Conservation (phyloP, 495 filamentous ascomycete species). For the Penicillium cataractarum region DNA sequence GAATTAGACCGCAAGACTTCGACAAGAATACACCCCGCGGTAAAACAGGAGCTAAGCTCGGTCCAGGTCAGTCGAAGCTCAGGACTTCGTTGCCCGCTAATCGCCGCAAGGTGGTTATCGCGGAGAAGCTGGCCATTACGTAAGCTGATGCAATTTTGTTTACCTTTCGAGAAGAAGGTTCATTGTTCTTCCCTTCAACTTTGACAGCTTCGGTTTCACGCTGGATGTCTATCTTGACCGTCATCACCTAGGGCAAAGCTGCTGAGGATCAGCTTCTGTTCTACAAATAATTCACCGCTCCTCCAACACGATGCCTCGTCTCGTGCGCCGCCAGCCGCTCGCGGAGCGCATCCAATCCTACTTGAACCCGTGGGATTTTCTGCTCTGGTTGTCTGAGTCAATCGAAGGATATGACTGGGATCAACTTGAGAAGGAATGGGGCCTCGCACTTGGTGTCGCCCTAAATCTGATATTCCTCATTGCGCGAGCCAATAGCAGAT, state of each 20-base stretch:
- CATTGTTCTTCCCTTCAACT: conserved; percentile 5
- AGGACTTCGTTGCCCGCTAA: conserved; percentile 12
- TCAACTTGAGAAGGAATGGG: conserved; percentile 71
- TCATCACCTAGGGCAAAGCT: conserved; percentile 22
- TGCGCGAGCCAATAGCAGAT: conserved; percentile 72
- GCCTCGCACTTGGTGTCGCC: conserved; percentile 69
- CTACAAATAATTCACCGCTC: not conserved
- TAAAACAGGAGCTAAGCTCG: conserved; percentile 1
- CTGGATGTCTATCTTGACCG: conserved; percentile 16
- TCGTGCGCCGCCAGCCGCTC: conserved; percentile 79
- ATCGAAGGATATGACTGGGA: conserved; percentile 89
- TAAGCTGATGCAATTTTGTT: conserved; percentile 37
- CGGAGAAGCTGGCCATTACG: conserved; percentile 25
- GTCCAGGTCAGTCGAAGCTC: conserved; percentile 5
- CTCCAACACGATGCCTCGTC: conserved; percentile 63
- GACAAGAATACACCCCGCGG: not conserved
- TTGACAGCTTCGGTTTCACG: not conserved
- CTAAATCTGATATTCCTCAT: conserved; percentile 82
- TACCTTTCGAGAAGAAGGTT: conserved; percentile 17
- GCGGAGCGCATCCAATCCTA: conserved; percentile 73
- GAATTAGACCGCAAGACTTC: not conserved
- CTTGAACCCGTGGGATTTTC: conserved; percentile 85
- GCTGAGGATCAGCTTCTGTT: conserved; percentile 29
- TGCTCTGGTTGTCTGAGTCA: conserved; percentile 87
- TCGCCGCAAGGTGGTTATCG: conserved; percentile 29